These are phyloP conservation scores for Metschnikowia hibisci DNA, from an alignment of 805 yeast genomes.

Conservation along the genomic window DNA sequence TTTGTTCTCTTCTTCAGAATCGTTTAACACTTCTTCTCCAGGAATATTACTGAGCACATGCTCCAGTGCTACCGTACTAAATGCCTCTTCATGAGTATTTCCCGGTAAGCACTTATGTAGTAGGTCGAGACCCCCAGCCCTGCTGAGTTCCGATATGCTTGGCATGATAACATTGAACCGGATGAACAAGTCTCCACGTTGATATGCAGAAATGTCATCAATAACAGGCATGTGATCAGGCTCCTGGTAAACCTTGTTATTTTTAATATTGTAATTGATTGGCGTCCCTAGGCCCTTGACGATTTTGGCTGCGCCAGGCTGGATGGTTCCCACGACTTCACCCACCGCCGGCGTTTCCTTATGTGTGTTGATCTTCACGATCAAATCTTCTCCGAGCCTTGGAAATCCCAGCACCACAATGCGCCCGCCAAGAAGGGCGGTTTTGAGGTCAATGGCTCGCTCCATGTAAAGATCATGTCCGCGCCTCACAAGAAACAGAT, in stretches of 20 bases:
- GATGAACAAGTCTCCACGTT: constrained; percentile 36
- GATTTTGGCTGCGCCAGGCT: constrained; percentile 46
- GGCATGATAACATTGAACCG: constrained; percentile 39
- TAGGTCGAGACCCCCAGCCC: constrained; percentile 19
- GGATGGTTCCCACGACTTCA: constrained; percentile 51
- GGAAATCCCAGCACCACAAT: constrained; percentile 33
- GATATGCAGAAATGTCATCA: constrained; percentile 20
- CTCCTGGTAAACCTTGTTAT: constrained; percentile 26
- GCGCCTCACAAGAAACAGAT: constrained; percentile 38
- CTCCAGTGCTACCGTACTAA: constrained; percentile 9
- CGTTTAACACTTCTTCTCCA: constrained; percentile 4
- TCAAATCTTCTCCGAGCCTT: constrained; percentile 29
- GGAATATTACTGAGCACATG: constrained; percentile 13
- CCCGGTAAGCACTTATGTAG: constrained; percentile 21
- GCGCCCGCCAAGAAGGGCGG: constrained; percentile 57
- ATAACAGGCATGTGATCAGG: neutral
- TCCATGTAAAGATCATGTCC: constrained; percentile 43
- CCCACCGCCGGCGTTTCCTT: constrained; percentile 26
- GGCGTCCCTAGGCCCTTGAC: constrained; percentile 64
- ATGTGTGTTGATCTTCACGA: constrained; percentile 34
- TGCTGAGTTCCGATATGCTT: constrained; percentile 24
- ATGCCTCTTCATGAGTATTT: constrained; percentile 3
- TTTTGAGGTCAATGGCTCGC: constrained; percentile 46
- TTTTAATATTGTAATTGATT: constrained; percentile 20
- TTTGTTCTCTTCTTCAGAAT: neutral